phyloP scores from a whole-genome alignment of 108 stramenopile species.

The Chaetoceros tenuissimus region DNA sequence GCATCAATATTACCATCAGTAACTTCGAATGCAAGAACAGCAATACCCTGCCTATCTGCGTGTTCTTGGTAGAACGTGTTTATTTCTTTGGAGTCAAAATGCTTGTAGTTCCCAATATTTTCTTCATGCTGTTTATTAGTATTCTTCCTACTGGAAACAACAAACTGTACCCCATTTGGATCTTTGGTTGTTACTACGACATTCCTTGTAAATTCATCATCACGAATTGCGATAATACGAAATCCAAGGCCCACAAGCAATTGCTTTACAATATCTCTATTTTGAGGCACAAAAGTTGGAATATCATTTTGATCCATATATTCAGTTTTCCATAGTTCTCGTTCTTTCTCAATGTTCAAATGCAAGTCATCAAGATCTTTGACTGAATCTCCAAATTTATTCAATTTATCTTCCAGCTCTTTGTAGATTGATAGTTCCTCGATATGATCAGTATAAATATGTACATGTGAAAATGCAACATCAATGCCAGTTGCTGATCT shows the following conservation, averaged over 20 bases:
- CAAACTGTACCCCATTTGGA: conserved; percentile 66
- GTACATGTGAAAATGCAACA: conserved; percentile 68
- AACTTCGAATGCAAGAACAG: conserved; percentile 66
- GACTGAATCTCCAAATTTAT: conserved; percentile 16
- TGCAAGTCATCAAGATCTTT: neutral
- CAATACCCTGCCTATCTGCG: conserved; percentile 51
- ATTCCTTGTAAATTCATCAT: conserved; percentile 28
- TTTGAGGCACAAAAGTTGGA: conserved; percentile 36
- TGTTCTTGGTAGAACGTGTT: conserved; percentile 48
- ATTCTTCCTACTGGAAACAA: conserved; percentile 16
- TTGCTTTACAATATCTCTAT: conserved; percentile 70
- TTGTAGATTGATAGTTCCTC: conserved; percentile 49
- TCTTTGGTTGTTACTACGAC: conserved; percentile 71
- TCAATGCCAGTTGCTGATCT: neutral
- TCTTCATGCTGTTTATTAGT: neutral
- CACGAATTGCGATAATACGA: conserved; percentile 50
- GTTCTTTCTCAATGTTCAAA: neutral
- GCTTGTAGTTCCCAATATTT: conserved; percentile 21
- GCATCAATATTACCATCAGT: conserved; percentile 24
- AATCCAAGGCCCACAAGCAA: conserved; percentile 75
- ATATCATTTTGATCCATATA: neutral
- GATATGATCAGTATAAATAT: conserved; percentile 59
- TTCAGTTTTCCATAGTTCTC: conserved; percentile 11
- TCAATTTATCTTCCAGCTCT: conserved; percentile 39
- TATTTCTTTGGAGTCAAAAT: conserved; percentile 50